phyloP scores from a whole-genome alignment of 306 rosid genomes.

The Hippophae rhamnoides region DNA sequence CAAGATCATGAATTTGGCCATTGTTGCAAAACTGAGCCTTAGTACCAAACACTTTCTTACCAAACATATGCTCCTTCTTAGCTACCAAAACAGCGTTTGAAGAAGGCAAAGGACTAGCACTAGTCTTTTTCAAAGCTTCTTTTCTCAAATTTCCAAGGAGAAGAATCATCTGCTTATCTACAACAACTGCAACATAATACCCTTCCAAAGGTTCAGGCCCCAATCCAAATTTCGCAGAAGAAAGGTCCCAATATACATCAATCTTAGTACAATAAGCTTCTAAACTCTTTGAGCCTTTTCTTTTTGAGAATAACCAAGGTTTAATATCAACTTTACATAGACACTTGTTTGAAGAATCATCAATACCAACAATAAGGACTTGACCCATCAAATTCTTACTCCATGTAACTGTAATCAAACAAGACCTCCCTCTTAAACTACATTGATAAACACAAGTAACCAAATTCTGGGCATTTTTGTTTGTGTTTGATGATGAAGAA shows the following conservation, averaged over 20 bases:
- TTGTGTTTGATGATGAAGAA: constrained; percentile 64
- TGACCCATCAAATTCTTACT: constrained; percentile 91
- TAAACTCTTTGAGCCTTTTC: constrained; percentile 77
- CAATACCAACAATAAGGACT: constrained; percentile 68
- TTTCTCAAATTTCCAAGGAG: constrained; percentile 87
- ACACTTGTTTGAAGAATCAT: constrained; percentile 74
- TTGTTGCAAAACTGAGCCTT: constrained; percentile 66
- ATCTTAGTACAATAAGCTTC: constrained; percentile 66
- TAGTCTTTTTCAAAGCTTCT: constrained; percentile 86
- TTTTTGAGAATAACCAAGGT: constrained; percentile 89
- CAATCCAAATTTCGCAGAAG: constrained; percentile 78
- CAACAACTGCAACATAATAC: constrained; percentile 64
- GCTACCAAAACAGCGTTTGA: constrained; percentile 52
- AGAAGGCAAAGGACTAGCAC: constrained; percentile 34
- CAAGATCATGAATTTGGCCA: constrained; percentile 76
- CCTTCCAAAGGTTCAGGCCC: constrained; percentile 81
- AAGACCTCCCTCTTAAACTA: constrained; percentile 54
- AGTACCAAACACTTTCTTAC: constrained; percentile 61
- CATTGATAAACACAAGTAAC: constrained; percentile 81
- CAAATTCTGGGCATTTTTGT: constrained; percentile 64
- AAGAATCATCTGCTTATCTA: constrained; percentile 73
- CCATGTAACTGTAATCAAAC: constrained; percentile 77
- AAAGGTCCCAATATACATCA: constrained; percentile 86
- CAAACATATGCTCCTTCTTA: constrained; percentile 82
- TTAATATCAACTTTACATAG: constrained; percentile 91